These are phyloP conservation scores for Wickerhamomyces sydowiorum DNA, from an alignment of 805 yeast genomes.

Conservation along the genomic window DNA sequence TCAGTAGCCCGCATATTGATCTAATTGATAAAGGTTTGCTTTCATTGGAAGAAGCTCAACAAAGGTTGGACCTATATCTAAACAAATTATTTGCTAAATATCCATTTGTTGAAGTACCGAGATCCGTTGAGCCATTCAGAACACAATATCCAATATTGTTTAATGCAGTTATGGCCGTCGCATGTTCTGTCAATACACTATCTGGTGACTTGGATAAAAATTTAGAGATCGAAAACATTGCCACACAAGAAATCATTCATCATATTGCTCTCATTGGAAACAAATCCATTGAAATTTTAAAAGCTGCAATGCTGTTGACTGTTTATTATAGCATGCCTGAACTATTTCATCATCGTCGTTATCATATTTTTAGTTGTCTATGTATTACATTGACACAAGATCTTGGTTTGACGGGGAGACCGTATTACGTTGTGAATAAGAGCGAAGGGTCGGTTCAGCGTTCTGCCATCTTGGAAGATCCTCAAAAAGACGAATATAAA, in stretches of 20 bases:
- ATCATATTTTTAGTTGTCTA: constrained; percentile 60
- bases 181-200: constrained; percentile 36
- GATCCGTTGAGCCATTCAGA: constrained; percentile 39
- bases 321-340: constrained; percentile 86
- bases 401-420: constrained; percentile 60
- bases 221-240: constrained; percentile 45
- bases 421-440: constrained; percentile 35
- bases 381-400: constrained; percentile 70
- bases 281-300: constrained; percentile 63
- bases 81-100: constrained; percentile 37
- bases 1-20: constrained; percentile 30
- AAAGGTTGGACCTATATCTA: constrained; percentile 46
- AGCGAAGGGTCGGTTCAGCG: constrained; percentile 35
- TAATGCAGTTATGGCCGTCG: constrained; percentile 56
- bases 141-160: constrained; percentile 54
- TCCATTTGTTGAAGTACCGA: constrained; percentile 55
- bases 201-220: constrained; percentile 33
- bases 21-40: constrained; percentile 54
- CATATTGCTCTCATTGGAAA: constrained; percentile 67
- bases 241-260: constrained; percentile 42
- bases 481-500: constrained; percentile 39
- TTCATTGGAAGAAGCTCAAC: constrained; percentile 51
- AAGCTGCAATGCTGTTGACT: constrained; percentile 53
- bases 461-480: constrained; percentile 32
- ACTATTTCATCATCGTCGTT: constrained; percentile 70